Percentiles rank a stretch among this genome's conserved stretches.
Conservation (phyloP, 2,329 filamentous ascomycete species). For the Alternaria ethzedia region DNA sequence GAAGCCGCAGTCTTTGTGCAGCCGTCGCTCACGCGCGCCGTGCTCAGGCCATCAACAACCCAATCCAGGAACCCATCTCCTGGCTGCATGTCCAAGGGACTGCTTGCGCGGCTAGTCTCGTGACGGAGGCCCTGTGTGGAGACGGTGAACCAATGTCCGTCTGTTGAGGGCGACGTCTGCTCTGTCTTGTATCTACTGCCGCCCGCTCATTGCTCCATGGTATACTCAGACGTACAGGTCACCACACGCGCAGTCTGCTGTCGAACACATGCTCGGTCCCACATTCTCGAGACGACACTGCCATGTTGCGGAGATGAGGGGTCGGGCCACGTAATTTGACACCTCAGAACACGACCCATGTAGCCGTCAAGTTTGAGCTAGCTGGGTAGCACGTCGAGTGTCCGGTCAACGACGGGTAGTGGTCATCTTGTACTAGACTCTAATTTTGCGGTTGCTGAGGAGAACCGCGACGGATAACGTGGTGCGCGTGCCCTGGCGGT, state of each 20-base stretch:
- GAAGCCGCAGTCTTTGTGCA: constrained; percentile 22
- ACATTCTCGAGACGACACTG: background rate
- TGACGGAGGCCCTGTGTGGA: background rate
- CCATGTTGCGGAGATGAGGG: constrained; percentile 12
- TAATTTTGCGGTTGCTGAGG: background rate
- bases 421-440: background rate
- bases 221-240: background rate
- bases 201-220: background rate
- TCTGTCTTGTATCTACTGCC: background rate
- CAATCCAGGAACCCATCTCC: constrained; percentile 18
- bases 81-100: constrained; percentile 21
- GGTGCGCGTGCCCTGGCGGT: background rate
- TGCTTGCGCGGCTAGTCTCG: constrained; percentile 26
- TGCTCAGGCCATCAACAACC: constrained; percentile 24
- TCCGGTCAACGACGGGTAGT: background rate
- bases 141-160: background rate
- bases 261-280: background rate
- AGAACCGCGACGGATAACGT: background rate
- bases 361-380: background rate
- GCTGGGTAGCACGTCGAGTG: background rate
- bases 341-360: constrained; percentile 1
- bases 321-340: constrained; percentile 12
- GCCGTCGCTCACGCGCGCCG: constrained; percentile 19
- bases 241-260: constrained; percentile 1
- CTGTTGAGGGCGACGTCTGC: background rate